Evolutionary conservation across 257 asterid species (phyloP), one percentile per base, ranked within the genome.

Genomic region (Petrea volubilis): DNA sequence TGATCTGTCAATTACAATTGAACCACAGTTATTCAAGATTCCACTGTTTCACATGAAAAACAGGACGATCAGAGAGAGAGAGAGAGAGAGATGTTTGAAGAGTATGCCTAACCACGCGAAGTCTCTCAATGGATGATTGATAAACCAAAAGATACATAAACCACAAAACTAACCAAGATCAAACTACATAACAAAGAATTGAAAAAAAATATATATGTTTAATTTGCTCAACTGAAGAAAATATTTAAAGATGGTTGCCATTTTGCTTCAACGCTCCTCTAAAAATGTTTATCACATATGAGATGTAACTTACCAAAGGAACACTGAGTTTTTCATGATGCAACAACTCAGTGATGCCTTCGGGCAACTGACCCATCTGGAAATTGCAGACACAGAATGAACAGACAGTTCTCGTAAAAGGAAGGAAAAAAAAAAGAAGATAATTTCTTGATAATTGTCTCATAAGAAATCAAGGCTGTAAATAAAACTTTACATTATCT

Each of bases 331-430:
- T 81, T 52, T 92, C 88, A 50, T 92, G 96, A 78, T 88, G 94
- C 87, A 85, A 76, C 70, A 92, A 70, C 78, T 90, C 96, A 5
- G 94, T 90, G 69, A 92, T 92, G 73, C 96, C 96, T 83, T 92
- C 96, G 3, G 98, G 98, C 81, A 92, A 79, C 72, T 81, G 90
- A 56, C 96, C 98, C 98, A 92, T 90, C 96, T 92, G 74, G 33
- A 72, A 76, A 18, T 46, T 51, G 75, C 47, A 67, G 56, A 40
- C 20, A 66, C 67, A 60, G 55, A 17, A 66, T 61, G 65, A 72
- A 25, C 23, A 46, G 47, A 56, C 55, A 60, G 29, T 55, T 18
- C 7, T 25, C 6, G 23, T 1, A 46, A 52, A 49, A 43, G 38
- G 38, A 7, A 7, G 38, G 38, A 33, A 33, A 33, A 33, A 33